phyloP scores from a whole-genome alignment of 208 protist species.

The Phytomonas serpens region DNA sequence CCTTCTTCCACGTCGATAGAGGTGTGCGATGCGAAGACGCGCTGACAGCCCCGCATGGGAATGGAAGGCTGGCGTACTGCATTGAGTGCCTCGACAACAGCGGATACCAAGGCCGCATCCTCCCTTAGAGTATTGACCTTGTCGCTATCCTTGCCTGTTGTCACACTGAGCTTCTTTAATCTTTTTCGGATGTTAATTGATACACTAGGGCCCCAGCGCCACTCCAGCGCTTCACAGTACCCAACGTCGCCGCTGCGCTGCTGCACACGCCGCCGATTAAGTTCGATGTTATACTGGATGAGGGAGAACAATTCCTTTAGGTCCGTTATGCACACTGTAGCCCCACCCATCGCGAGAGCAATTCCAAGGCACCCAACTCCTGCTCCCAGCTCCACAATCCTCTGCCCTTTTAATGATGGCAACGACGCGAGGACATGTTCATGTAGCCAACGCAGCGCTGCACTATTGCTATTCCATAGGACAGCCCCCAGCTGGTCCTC shows the following conservation, averaged over 20 bases:
- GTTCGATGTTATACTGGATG: conserved; percentile 62
- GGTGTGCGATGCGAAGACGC: no score
- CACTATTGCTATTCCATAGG: conserved; percentile 86
- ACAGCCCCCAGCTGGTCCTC: conserved; percentile 84
- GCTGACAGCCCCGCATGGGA: no score
- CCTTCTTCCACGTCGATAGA: no score
- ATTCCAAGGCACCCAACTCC: conserved; percentile 86
- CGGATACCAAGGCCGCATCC: not conserved
- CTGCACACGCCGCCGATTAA: conserved; percentile 38
- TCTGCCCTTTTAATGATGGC: conserved; percentile 8
- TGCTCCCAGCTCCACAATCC: conserved; percentile 68
- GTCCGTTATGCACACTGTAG: conserved; percentile 64
- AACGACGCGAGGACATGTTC: conserved; percentile 32
- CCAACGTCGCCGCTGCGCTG: conserved; percentile 27
- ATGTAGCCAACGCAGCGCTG: conserved; percentile 58
- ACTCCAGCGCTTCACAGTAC: conserved; percentile 47
- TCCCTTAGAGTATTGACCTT: not conserved
- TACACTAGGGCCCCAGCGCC: conserved; percentile 68
- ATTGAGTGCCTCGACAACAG: not conserved
- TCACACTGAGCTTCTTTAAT: not conserved
- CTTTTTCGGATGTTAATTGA: conserved; percentile 24
- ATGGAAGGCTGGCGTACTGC: no score
- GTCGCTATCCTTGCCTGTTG: not conserved
- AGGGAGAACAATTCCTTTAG: conserved; percentile 81
- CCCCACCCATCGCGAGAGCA: conserved; percentile 73